Evolutionary conservation across 768 basidiomycete genomes (phyloP).

Genomic region (Amanita inopinata): DNA sequence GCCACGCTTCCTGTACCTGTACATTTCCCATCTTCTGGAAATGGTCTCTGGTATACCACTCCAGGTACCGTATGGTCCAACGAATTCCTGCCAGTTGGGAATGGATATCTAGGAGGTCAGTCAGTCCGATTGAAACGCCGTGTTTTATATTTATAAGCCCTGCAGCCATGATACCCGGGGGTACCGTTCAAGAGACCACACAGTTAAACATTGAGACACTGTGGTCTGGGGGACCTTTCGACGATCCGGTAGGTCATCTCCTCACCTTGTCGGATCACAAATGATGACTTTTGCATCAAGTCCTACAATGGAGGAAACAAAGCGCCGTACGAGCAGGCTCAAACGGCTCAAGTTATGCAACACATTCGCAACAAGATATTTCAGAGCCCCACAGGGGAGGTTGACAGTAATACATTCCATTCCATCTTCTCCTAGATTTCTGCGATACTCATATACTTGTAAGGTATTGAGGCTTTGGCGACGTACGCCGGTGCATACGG

Average conservation of each 20-base stretch:
- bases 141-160: neutral
- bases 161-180: slow-evolving; percentile 58
- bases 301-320: slow-evolving; percentile 69
- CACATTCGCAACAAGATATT: slow-evolving; percentile 49
- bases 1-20: slow-evolving; percentile 20
- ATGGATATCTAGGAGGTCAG: slow-evolving; percentile 60
- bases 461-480: slow-evolving; percentile 47
- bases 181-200: slow-evolving; percentile 45
- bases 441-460: slow-evolving; percentile 7
- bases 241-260: slow-evolving; percentile 38
- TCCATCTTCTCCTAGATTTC: neutral
- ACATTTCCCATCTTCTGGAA: slow-evolving; percentile 63
- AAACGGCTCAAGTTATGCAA: slow-evolving; percentile 41
- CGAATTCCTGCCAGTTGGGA: slow-evolving; percentile 62
- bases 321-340: slow-evolving; percentile 29
- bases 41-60: slow-evolving; percentile 61
- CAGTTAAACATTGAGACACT: slow-evolving; percentile 71
- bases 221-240: slow-evolving; percentile 69
- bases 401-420: slow-evolving; percentile 32
- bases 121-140: slow-evolving; percentile 4
- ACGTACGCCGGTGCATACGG: slow-evolving; percentile 55
- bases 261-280: slow-evolving; percentile 2
- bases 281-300: slow-evolving; percentile 18
- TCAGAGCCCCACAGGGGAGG: slow-evolving; percentile 45
- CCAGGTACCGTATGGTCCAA: slow-evolving; percentile 46